Percentiles rank a stretch among this genome's conserved stretches.
phyloP scores from a whole-genome alignment of 192 early-diverging fungal genomes.

The Phycomyces nitens region DNA sequence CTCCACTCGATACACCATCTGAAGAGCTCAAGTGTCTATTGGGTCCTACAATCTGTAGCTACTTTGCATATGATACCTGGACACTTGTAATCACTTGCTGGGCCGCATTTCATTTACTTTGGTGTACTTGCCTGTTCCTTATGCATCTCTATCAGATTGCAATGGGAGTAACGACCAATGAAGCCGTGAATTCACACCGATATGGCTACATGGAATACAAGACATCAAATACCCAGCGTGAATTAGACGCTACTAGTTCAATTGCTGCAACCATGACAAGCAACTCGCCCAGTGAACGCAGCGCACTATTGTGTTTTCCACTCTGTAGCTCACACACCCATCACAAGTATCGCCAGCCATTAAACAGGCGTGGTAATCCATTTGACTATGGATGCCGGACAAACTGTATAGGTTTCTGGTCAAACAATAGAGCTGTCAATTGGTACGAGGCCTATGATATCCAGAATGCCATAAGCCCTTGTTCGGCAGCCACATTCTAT shows the following conservation, averaged over 20 bases:
- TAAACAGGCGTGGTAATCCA: slow-evolving; percentile 48
- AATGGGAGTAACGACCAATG: slow-evolving; percentile 83
- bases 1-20: neutral
- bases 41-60: slow-evolving; percentile 58
- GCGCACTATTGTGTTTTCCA: no score
- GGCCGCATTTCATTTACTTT: slow-evolving; percentile 72
- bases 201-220: slow-evolving; percentile 45
- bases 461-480: slow-evolving; percentile 6
- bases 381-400: slow-evolving; percentile 76
- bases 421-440: slow-evolving; percentile 46
- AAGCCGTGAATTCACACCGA: slow-evolving; percentile 79
- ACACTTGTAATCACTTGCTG: slow-evolving; percentile 69
- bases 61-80: slow-evolving; percentile 73
- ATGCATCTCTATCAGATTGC: slow-evolving; percentile 79
- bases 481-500: neutral
- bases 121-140: slow-evolving; percentile 73
- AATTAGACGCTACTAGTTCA: slow-evolving; percentile 21
- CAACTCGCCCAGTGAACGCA: slow-evolving; percentile 1
- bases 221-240: no score
- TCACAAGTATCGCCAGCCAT: slow-evolving; percentile 29
- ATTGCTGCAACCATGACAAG: slow-evolving; percentile 52
- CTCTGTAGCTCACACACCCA: slow-evolving; percentile 20
- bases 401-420: slow-evolving; percentile 89
- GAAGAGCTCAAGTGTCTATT: slow-evolving; percentile 43
- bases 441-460: slow-evolving; percentile 57